Evolutionary conservation across 306 rosid genomes (phyloP).

Genomic region (Pueraria montana): DNA sequence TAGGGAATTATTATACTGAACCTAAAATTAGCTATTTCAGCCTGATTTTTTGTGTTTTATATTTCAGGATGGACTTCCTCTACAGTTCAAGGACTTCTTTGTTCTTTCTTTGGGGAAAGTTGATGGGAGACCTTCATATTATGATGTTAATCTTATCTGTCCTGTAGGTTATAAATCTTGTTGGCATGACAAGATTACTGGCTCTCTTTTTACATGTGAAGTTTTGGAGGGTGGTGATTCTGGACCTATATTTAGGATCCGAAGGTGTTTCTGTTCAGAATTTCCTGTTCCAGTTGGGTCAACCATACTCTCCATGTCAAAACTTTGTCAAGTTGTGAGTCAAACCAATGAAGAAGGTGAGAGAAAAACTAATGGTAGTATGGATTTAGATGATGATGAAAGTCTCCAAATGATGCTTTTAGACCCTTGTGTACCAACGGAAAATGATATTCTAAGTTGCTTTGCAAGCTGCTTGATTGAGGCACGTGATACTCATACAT

Average conservation of each 20-base stretch:
- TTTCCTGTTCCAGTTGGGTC: slow-evolving; percentile 69
- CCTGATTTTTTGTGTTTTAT: slow-evolving; percentile 55
- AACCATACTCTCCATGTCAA: slow-evolving; percentile 65
- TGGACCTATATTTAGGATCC: slow-evolving; percentile 89
- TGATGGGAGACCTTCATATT: slow-evolving; percentile 83
- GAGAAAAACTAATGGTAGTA: slow-evolving; percentile 48
- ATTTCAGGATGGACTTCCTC: slow-evolving; percentile 87
- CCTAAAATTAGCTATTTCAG: slow-evolving; percentile 39
- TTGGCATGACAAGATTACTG: slow-evolving; percentile 96
- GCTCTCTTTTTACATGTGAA: slow-evolving; percentile 84
- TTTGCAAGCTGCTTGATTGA: slow-evolving; percentile 57
- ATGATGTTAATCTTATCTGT: slow-evolving; percentile 67
- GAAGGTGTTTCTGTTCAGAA: slow-evolving; percentile 78
- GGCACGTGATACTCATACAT: slow-evolving; percentile 48
- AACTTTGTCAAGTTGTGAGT: slow-evolving; percentile 50
- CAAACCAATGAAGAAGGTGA: slow-evolving; percentile 63
- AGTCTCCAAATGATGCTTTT: slow-evolving; percentile 73
- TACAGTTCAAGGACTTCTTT: slow-evolving; percentile 91
- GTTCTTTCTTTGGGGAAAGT: slow-evolving; percentile 87
- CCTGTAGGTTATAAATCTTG: slow-evolving; percentile 89
- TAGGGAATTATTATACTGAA: slow-evolving; percentile 33
- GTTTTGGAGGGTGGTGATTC: slow-evolving; percentile 89
- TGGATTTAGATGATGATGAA: slow-evolving; percentile 59
- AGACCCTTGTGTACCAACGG: slow-evolving; percentile 72
- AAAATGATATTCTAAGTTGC: slow-evolving; percentile 80